Evolutionary conservation across 768 basidiomycete genomes (phyloP).

Genomic region (Hypsizygus marmoreus): DNA sequence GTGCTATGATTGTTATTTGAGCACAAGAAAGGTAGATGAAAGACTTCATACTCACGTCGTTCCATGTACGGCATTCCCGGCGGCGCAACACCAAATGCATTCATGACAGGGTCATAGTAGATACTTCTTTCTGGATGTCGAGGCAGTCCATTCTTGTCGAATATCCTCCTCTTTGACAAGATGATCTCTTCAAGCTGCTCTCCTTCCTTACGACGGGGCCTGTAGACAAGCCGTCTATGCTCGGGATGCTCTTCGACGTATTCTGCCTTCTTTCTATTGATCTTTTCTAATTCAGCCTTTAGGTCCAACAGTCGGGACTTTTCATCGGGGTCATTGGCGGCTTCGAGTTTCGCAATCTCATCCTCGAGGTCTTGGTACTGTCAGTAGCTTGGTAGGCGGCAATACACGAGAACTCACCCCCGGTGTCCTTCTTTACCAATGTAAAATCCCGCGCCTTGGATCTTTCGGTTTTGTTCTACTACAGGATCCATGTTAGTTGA

Average conservation of each 20-base stretch:
- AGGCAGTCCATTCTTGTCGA: slow-evolving; percentile 83
- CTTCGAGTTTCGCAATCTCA: slow-evolving; percentile 72
- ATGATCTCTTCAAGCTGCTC: slow-evolving; percentile 42
- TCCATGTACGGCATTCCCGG: slow-evolving; percentile 98
- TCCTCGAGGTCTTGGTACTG: slow-evolving; percentile 69
- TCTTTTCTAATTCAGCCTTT: slow-evolving; percentile 75
- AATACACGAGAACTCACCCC: slow-evolving; percentile 46
- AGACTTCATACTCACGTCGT: slow-evolving; percentile 59
- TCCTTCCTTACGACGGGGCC: slow-evolving; percentile 48
- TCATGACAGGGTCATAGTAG: slow-evolving; percentile 92
- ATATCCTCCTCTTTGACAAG: slow-evolving; percentile 59
- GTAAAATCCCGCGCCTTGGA: slow-evolving; percentile 83
- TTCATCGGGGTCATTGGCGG: slow-evolving; percentile 40
- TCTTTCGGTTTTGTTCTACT: slow-evolving; percentile 91
- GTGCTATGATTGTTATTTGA: slow-evolving; percentile 40
- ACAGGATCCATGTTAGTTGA: slow-evolving; percentile 28
- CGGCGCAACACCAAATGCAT: slow-evolving; percentile 90
- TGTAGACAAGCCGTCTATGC: slow-evolving; percentile 82
- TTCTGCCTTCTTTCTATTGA: slow-evolving; percentile 87
- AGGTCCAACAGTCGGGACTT: slow-evolving; percentile 72
- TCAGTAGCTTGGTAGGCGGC: neutral
- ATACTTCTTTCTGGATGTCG: slow-evolving; percentile 90
- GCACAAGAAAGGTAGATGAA: neutral
- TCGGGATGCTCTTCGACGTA: slow-evolving; percentile 94
- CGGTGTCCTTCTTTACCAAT: slow-evolving; percentile 93